A percentile compares a stretch with the other conserved stretches of the same genome.
These are phyloP conservation scores for Ulvella scutata DNA, from an alignment of 139 green algal genomes.

Conservation along the genomic window DNA sequence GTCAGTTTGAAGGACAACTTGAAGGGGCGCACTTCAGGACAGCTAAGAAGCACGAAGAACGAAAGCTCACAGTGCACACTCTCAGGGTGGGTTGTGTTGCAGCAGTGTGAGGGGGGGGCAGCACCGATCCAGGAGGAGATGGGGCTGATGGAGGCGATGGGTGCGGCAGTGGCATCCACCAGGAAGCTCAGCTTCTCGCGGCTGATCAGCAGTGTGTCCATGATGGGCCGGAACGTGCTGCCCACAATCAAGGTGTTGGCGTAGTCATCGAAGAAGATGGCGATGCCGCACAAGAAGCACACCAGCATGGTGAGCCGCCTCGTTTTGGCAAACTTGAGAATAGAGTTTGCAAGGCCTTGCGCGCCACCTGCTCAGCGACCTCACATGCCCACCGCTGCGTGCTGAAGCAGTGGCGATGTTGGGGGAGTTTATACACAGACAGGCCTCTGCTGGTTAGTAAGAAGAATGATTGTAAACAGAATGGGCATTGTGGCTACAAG, in stretches of 20 bases:
- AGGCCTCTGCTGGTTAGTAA: background rate
- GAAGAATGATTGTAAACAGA: background rate
- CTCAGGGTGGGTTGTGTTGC: too few species aligned
- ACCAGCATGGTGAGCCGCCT: background rate
- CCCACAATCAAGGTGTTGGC: constrained; percentile 6
- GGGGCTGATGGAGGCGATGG: constrained; percentile 11
- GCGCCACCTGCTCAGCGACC: too few species aligned
- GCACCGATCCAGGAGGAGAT: constrained; percentile 13
- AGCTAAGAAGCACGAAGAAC: too few species aligned
- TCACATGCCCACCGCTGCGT: too few species aligned
- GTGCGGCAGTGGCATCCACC: constrained; percentile 7
- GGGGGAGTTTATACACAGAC: too few species aligned
- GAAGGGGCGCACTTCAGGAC: too few species aligned
- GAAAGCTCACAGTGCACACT: too few species aligned
- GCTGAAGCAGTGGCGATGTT: background rate
- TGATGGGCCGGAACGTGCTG: constrained; percentile 7
- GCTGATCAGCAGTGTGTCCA: constrained; percentile 7
- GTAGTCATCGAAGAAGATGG: constrained; percentile 15
- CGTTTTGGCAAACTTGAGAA: constrained; percentile 5
- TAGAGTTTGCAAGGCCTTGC: constrained; percentile 6
- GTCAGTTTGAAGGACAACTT: too few species aligned
- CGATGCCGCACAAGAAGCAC: background rate
- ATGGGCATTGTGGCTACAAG: background rate
- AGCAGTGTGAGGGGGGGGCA: too few species aligned
- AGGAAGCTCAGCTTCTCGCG: constrained; percentile 12